A percentile compares a stretch with the other conserved stretches of the same genome.
phyloP scores from a whole-genome alignment of 2,329 filamentous ascomycete genomes.

The Microascus cirrosus region DNA sequence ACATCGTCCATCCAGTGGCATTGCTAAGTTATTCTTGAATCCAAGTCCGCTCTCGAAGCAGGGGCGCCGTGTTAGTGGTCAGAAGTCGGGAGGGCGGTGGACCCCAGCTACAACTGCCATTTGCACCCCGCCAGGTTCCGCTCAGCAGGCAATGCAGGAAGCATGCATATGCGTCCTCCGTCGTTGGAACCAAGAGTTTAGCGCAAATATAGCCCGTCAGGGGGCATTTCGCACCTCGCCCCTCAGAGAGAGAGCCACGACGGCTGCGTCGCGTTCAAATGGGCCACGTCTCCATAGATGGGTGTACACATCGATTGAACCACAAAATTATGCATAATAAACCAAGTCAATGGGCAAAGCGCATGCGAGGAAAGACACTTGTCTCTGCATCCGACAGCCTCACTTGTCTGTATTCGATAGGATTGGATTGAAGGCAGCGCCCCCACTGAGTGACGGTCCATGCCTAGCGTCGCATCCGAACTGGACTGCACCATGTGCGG shows the following conservation, averaged over 20 bases:
- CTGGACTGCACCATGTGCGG: not conserved
- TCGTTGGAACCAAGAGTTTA: not conserved
- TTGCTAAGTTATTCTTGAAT: not conserved
- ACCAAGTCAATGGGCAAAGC: not conserved
- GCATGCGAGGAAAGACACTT: not conserved
- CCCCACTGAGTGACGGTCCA: not conserved
- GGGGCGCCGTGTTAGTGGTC: not conserved
- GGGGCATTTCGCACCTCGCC: not conserved
- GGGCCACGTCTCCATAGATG: not conserved
- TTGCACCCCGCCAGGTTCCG: not conserved
- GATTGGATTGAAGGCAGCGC: not conserved
- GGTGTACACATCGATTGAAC: not conserved
- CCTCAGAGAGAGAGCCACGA: not conserved
- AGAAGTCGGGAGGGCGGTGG: not conserved
- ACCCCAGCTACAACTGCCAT: not conserved
- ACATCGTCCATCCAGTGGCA: not conserved
- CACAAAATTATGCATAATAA: not conserved
- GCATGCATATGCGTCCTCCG: not conserved
- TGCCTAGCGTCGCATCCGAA: not conserved
- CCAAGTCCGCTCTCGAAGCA: not conserved
- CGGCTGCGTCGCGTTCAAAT: not conserved
- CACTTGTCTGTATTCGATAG: not conserved
- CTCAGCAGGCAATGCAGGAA: not conserved
- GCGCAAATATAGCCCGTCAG: not conserved
- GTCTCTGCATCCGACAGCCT: not conserved